A percentile compares a stretch with the other conserved stretches of the same genome.
These are phyloP conservation scores for Fusarium luffae DNA, from an alignment of 2,329 filamentous ascomycete genomes.

Conservation along the genomic window DNA sequence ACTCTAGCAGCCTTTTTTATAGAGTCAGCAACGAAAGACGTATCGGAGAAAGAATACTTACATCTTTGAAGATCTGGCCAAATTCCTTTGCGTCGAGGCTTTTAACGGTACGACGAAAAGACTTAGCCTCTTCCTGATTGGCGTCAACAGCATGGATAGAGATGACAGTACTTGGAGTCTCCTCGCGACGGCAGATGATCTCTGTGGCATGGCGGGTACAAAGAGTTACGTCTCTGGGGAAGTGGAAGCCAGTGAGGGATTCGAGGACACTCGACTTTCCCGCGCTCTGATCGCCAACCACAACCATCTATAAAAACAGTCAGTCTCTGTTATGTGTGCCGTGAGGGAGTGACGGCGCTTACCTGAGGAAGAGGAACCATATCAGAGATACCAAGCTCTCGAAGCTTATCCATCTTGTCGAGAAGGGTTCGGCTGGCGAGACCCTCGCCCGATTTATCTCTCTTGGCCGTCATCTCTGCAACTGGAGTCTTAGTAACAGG, in stretches of 20 bases:
- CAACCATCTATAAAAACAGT: conserved; percentile 69
- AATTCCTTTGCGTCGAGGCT: conserved; percentile 48
- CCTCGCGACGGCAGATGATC: conserved; percentile 57
- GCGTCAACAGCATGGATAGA: conserved; percentile 51
- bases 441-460: too few species aligned
- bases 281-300: conserved; percentile 86
- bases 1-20: conserved; percentile 52
- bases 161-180: conserved; percentile 50
- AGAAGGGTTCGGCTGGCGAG: conserved; percentile 33
- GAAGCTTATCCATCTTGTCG: conserved; percentile 56
- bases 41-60: conserved; percentile 23
- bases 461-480: too few species aligned
- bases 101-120: conserved; percentile 45
- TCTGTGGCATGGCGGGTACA: conserved; percentile 63
- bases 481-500: too few species aligned
- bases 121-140: conserved; percentile 11
- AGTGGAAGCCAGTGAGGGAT: conserved; percentile 63
- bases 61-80: conserved; percentile 54
- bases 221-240: conserved; percentile 57
- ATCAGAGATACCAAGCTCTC: conserved; percentile 54
- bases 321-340: accelerated
- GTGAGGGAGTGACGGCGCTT: background rate
- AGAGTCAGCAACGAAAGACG: background rate
- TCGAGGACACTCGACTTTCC: conserved; percentile 89
- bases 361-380: conserved; percentile 65